Evolutionary conservation across 192 early-diverging fungal genomes (phyloP), one percentile per base, ranked within the genome.

Genomic region (Allomyces javanicus): DNA sequence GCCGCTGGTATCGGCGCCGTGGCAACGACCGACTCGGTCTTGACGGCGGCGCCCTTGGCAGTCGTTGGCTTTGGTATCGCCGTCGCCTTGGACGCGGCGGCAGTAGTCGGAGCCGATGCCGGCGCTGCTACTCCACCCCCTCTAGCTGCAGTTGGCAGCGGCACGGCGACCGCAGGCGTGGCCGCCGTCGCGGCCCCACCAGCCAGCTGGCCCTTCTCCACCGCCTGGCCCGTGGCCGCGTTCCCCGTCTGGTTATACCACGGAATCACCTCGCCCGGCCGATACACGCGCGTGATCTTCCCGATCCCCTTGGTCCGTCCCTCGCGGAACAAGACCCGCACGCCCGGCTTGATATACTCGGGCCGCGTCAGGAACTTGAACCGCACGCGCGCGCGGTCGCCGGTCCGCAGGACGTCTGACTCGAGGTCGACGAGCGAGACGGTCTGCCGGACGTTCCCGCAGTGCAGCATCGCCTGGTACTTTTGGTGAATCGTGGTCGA

Each of bases 381-480:
- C 71, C 88, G 77, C 40, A 93, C 82, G n/a, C 65, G 72, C 0
- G 91, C 89, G 10, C 91, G 77, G 66, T 94, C 91, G 1, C 93
- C 91, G 1, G 93, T 93, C 27, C 93, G 79, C 73, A 96, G 72
- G 9, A 90, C 78, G 43, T 72, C 74, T 21, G 81, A 78, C 63
- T 88, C 81, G 78, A 90, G 74, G 0, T 83, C 78, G 44, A 91
- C 73, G 23, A 96, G 88, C 44, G 85, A 79, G 0, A 89, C 93
- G 0, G 93, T 92, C 74, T 96, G 93, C 21, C 91, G 79, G 10
- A 86, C 88, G 63, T 79, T 81, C 0, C 91, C 90, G 67, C 89
- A 94, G 67, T 96, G 93, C 63, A 96, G 67, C 93, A 96, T 96
- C 5, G 93, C 91, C 77, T 96, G 93, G 74, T 96, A 96, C 66